Evolutionary conservation across 2,329 filamentous ascomycete species (phyloP).

Genomic region (Lachnellula occidentalis): DNA sequence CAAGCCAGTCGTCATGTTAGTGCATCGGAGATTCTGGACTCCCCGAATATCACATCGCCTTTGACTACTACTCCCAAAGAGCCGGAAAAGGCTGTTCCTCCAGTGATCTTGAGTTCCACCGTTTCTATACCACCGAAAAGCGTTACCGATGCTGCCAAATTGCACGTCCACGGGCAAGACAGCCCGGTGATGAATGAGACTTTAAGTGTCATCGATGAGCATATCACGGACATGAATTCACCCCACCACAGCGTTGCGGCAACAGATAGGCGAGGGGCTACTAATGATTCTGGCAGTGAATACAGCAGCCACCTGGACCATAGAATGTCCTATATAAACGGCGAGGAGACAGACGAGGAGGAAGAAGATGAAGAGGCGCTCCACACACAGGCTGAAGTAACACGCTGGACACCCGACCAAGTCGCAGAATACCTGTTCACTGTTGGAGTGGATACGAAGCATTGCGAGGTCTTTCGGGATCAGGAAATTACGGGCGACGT

Average conservation of each 20-base stretch:
- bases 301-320: constrained; percentile 76
- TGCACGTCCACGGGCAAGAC: constrained; percentile 43
- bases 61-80: constrained; percentile 29
- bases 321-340: constrained; percentile 84
- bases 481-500: constrained; percentile 96
- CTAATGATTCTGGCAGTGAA: constrained; percentile 78
- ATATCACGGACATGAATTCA: constrained; percentile 78
- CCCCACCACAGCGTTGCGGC: constrained; percentile 39
- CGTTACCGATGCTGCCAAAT: constrained; percentile 42
- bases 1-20: constrained; percentile 29
- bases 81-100: constrained; percentile 5
- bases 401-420: constrained; percentile 70
- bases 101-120: constrained; percentile 11
- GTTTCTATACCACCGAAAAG: constrained; percentile 37
- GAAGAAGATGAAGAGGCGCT: constrained; percentile 73
- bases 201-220: constrained; percentile 91
- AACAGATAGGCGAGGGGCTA: constrained; percentile 42
- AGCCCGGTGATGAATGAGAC: constrained; percentile 90
- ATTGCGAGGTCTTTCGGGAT: constrained; percentile 91
- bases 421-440: constrained; percentile 88
- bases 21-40: constrained; percentile 16
- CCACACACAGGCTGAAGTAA: constrained; percentile 70
- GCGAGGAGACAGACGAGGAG: constrained; percentile 92
- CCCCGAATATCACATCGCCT: constrained; percentile 34
- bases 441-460: constrained; percentile 76